Percentiles rank a stretch among this genome's conserved stretches.
phyloP scores from a whole-genome alignment of 257 asterid species.

The Fraxinus excelsior region DNA sequence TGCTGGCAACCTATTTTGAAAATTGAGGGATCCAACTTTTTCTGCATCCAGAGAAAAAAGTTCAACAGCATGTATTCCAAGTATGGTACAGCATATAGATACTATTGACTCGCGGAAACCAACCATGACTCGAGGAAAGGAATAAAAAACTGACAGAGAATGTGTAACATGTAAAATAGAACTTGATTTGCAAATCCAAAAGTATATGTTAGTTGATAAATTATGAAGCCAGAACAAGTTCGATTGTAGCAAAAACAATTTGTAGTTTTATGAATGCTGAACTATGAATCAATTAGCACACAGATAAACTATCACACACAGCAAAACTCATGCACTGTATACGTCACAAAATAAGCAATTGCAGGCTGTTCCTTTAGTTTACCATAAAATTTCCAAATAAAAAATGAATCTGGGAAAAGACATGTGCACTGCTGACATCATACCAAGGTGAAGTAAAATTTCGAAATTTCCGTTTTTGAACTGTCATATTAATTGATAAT shows the following conservation, averaged over 20 bases:
- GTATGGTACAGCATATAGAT: neutral
- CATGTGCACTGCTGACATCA: neutral
- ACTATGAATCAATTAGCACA: neutral
- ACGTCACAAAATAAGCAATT: neutral
- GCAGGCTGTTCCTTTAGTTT: neutral
- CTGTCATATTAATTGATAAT: neutral
- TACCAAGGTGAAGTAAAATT: neutral
- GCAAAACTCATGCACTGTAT: neutral
- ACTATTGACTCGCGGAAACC: neutral
- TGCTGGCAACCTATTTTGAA: slow-evolving; percentile 82
- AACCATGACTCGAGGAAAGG: slow-evolving; percentile 1
- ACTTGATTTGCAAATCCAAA: neutral
- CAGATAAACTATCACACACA: neutral
- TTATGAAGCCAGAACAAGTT: neutral
- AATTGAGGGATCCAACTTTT: slow-evolving; percentile 56
- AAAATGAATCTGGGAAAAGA: neutral
- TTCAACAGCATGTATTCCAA: slow-evolving; percentile 19
- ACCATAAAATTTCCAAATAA: neutral
- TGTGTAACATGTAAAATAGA: neutral
- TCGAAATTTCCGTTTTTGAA: neutral
- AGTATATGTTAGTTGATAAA: neutral
- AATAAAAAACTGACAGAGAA: neutral
- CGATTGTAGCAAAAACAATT: neutral
- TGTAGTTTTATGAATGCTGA: neutral
- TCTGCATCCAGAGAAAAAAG: slow-evolving; percentile 50